These are phyloP conservation scores for Aspergillus tanneri DNA, from an alignment of 2,329 filamentous ascomycete genomes.

Conservation along the genomic window DNA sequence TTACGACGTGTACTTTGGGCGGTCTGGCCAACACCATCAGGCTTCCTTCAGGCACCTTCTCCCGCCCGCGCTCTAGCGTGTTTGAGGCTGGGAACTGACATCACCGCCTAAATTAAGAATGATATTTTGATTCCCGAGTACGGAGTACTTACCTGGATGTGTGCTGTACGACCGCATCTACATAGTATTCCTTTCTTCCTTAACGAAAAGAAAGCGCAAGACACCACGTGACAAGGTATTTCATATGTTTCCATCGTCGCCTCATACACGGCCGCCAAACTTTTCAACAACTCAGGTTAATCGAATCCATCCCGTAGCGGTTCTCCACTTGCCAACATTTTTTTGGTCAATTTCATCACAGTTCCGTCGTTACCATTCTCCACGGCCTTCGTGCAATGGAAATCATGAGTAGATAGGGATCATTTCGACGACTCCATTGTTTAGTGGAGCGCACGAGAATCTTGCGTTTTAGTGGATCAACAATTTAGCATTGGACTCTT, in stretches of 20 bases:
- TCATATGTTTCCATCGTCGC: no score
- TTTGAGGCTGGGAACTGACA: no score
- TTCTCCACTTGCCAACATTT: constrained; percentile 8
- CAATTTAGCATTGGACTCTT: background rate
- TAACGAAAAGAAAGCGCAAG: no score
- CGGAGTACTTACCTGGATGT: no score
- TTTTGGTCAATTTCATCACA: constrained; percentile 7
- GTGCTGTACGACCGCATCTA: no score
- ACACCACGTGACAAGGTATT: no score
- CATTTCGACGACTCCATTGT: background rate
- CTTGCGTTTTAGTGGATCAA: background rate
- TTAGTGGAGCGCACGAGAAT: background rate
- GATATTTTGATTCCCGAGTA: no score
- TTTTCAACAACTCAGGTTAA: no score
- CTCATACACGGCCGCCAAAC: no score
- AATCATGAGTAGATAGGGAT: background rate
- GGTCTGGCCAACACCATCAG: constrained; percentile 2
- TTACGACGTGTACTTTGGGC: constrained; percentile 2
- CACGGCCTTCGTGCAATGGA: background rate
- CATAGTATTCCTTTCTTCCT: no score
- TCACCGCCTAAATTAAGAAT: no score
- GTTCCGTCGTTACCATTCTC: no score
- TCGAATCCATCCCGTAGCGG: background rate
- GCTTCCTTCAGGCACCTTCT: constrained; percentile 1
- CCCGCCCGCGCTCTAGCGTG: background rate